Conservation (phyloP, 345 rosid species). For the Eucalyptus erythrocorys region DNA sequence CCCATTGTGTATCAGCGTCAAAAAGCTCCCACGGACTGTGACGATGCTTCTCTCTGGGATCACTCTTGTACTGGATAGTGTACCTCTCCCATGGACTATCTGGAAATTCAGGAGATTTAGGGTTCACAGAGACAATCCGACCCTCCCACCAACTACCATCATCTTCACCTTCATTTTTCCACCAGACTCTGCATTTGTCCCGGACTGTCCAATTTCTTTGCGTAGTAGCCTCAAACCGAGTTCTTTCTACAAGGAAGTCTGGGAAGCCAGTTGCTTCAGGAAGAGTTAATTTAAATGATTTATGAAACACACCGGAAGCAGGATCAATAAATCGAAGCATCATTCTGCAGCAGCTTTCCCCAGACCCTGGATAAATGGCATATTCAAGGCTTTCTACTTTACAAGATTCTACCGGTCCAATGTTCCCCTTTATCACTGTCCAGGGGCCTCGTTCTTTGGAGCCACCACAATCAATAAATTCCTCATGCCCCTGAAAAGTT, state of each 20-base stretch:
- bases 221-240: constrained; percentile 73
- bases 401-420: constrained; percentile 84
- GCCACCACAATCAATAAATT: constrained; percentile 32
- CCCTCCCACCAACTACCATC: constrained; percentile 99
- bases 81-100: constrained; percentile 98
- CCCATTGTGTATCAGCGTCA: constrained; percentile 59
- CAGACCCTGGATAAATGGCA: constrained; percentile 83
- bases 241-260: constrained; percentile 93
- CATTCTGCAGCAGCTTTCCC: constrained; percentile 98
- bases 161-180: constrained; percentile 82
- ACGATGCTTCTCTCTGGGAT: constrained; percentile 56
- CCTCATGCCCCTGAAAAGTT: constrained; percentile 77
- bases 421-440: constrained; percentile 37
- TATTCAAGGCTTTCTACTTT: constrained; percentile 75
- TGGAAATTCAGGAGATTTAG: constrained; percentile 65
- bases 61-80: constrained; percentile 62
- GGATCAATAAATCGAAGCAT: constrained; percentile 71
- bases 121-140: constrained; percentile 53
- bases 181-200: constrained; percentile 95
- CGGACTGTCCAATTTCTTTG: constrained; percentile 79
- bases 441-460: constrained; percentile 67
- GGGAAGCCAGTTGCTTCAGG: constrained; percentile 86
- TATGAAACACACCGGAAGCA: constrained; percentile 34
- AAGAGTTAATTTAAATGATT: constrained; percentile 56
- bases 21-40: constrained; percentile 99